Percentiles rank a stretch among this genome's conserved stretches.
Conservation (phyloP, 805 yeast species). For the Ogataea saltuana region DNA sequence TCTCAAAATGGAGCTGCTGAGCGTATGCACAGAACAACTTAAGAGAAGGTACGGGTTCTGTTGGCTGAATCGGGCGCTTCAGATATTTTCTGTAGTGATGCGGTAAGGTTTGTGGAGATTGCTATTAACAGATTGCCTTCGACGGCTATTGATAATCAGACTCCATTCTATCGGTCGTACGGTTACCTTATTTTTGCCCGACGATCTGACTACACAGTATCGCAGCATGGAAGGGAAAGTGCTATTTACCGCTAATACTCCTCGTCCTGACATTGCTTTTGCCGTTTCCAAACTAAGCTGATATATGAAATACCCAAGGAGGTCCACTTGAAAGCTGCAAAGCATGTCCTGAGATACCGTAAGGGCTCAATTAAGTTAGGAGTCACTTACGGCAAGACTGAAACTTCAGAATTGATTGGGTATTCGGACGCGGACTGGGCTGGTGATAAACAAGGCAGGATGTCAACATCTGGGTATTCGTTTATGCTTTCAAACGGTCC, state of each 20-base stretch:
- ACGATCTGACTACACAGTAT: neutral
- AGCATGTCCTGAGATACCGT: conserved; percentile 16
- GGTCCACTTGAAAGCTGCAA: conserved; percentile 8
- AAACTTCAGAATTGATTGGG: conserved; percentile 3
- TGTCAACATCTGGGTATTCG: conserved; percentile 15
- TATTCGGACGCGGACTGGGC: conserved; percentile 22
- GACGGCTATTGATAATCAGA: no score
- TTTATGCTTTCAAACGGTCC: conserved; percentile 12
- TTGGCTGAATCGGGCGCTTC: no score
- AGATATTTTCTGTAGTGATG: no score
- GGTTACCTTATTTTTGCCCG: neutral
- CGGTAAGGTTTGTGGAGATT: no score
- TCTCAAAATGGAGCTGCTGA: no score
- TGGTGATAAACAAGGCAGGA: conserved; percentile 8
- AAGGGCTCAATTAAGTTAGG: conserved; percentile 16
- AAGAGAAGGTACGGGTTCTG: no score
- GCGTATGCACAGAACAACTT: no score
- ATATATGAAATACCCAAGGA: conserved; percentile 8
- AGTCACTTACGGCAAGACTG: neutral
- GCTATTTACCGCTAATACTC: conserved; percentile 14
- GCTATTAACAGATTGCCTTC: no score
- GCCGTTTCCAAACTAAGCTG: conserved; percentile 6
- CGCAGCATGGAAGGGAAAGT: conserved; percentile 17
- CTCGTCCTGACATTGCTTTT: conserved; percentile 5
- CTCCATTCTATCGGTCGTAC: no score